Base-by-base conservation (phyloP, 1,139 yeast species). In the Kodamaea sp. region DNA sequence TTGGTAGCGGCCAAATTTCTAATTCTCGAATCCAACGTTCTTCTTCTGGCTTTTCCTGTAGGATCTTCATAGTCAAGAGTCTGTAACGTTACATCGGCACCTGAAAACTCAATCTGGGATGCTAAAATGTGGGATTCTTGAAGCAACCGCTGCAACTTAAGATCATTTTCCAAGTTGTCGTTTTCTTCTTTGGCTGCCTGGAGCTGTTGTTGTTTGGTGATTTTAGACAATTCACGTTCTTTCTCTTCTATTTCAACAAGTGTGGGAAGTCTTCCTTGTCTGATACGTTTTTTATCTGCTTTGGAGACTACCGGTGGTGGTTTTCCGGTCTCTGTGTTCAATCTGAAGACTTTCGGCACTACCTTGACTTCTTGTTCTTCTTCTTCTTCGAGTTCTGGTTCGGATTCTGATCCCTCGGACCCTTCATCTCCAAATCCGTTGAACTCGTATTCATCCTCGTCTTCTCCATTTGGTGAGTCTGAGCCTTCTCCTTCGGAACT, bases 101-200 rank as follows among this genome's bases (percentile, higher is more conserved):
- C 96, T 1, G 92, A 80, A 38, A 66, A 67, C 26, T 71, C 71
- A 61, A 61, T 49, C 23, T 61, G 60, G 31, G 78, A 78, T 11
- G 90, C 74, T 35, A 92, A 65, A 24, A 92, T 83, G 54, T 89
- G 96, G 0, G 97, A 89, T 57, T 92, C 97, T 42, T 74, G 73
- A 23, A 92, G 66, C 27, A 92, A 74, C 38, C 96, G 65, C 55
- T 90, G 96, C 29, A 92, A 66, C 44, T 85, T 94, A 18, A 89
- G 51, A 58, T 90, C 97, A 47, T 90, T 86, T 41, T 84, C 77
- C 37, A 89, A 55, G 51, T 87, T 80, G 20, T 69, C 76, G 5
- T 53, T 55, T 25, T 70, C 76, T 43, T 70, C 76, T 35, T 59
- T 49, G 2, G 54, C 54, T 2, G 53, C 53, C 32, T 54, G 54